phyloP scores from a whole-genome alignment of 192 early-diverging fungal genomes.

The Geosiphon pyriformis region DNA sequence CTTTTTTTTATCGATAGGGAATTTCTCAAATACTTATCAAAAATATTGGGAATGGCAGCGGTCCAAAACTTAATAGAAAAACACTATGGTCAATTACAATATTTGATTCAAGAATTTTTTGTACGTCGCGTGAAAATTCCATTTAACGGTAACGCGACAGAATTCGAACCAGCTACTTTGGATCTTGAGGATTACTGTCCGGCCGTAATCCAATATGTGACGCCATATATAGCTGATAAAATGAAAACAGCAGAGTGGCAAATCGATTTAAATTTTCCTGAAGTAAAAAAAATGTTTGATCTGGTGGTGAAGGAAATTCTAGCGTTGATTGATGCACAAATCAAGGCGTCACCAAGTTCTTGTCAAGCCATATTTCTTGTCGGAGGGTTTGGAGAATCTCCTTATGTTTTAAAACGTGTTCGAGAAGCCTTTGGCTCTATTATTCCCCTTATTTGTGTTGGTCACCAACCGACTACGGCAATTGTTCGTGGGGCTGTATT shows the following conservation, averaged over 20 bases:
- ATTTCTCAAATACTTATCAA: slow-evolving; percentile 16
- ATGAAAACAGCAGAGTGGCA: neutral
- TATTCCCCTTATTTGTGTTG: slow-evolving; percentile 31
- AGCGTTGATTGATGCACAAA: slow-evolving; percentile 37
- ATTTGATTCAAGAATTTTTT: slow-evolving; percentile 17
- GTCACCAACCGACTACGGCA: slow-evolving; percentile 40
- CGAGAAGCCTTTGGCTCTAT: slow-evolving; percentile 28
- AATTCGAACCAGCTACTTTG: neutral
- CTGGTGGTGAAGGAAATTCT: slow-evolving; percentile 37
- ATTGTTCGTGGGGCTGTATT: slow-evolving; percentile 46
- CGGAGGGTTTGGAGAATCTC: slow-evolving; percentile 48
- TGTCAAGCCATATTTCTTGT: slow-evolving; percentile 46
- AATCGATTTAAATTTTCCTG: neutral
- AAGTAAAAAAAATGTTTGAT: slow-evolving; percentile 42
- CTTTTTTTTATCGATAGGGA: neutral
- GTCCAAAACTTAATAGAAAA: slow-evolving; percentile 7
- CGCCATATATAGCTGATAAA: too few species aligned
- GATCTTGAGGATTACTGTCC: slow-evolving; percentile 7
- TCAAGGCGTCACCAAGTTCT: slow-evolving; percentile 27
- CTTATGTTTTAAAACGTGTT: slow-evolving; percentile 36
- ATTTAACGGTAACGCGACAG: neutral
- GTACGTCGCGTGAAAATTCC: neutral
- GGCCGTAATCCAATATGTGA: neutral
- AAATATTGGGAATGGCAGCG: neutral
- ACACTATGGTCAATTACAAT: slow-evolving; percentile 14